Evolutionary conservation across 305 asterid genomes (phyloP).

Genomic region (Andrographis paniculata): DNA sequence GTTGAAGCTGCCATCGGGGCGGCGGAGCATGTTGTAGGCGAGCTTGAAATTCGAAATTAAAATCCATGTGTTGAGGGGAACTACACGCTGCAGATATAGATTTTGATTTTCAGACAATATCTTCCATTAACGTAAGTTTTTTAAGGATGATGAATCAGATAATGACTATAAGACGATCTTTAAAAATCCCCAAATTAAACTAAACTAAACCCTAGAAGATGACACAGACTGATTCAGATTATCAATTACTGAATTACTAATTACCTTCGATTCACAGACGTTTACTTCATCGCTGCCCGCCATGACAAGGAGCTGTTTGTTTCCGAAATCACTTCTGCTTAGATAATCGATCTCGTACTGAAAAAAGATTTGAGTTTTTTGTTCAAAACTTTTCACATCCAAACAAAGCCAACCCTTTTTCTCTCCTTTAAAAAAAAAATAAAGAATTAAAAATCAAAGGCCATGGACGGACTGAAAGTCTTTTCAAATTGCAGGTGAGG

Average conservation of each 20-base stretch:
- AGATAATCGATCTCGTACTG: too few relatives aligned
- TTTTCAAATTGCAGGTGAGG: background rate
- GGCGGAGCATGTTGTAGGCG: conserved; percentile 74
- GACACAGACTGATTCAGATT: too few relatives aligned
- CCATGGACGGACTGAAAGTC: too few relatives aligned
- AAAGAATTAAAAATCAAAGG: too few relatives aligned
- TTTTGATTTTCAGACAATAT: background rate
- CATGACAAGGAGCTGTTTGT: conserved; percentile 31
- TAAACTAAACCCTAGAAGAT: too few relatives aligned
- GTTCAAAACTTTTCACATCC: too few relatives aligned
- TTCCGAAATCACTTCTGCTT: too few relatives aligned
- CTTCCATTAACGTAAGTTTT: background rate
- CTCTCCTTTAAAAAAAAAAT: too few relatives aligned
- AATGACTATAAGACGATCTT: too few relatives aligned
- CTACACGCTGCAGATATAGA: conserved; percentile 46
- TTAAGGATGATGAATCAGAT: background rate
- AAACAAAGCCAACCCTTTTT: too few relatives aligned
- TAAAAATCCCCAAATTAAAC: too few relatives aligned
- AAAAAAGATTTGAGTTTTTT: conserved; percentile 7
- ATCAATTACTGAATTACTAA: too few relatives aligned
- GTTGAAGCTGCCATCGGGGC: conserved; percentile 82
- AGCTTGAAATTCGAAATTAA: conserved; percentile 86
- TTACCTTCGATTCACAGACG: conserved; percentile 73
- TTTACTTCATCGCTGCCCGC: conserved; percentile 80
- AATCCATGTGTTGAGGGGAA: conserved; percentile 89